Percentiles rank a stretch among this genome's conserved stretches.
phyloP scores from a whole-genome alignment of 768 basidiomycete species.

The Boletus edulis region DNA sequence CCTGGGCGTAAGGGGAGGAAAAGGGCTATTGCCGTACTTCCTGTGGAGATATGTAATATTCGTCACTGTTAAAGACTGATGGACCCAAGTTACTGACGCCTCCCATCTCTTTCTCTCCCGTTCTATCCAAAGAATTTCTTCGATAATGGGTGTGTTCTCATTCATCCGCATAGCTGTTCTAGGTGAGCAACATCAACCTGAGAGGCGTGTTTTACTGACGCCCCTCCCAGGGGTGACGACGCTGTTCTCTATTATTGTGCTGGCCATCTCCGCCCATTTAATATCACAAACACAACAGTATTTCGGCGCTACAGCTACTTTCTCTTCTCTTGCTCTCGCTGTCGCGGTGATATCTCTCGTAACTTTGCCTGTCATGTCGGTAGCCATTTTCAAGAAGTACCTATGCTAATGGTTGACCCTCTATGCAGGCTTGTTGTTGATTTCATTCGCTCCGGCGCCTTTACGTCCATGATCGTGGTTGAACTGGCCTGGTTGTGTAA shows the following conservation, averaged over 20 bases:
- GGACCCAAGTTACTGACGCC: not conserved
- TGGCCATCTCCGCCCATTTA: slow-evolving; percentile 30
- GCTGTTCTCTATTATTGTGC: slow-evolving; percentile 30
- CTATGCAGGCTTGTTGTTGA: slow-evolving; percentile 35
- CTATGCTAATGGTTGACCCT: not conserved
- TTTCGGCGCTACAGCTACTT: slow-evolving; percentile 14
- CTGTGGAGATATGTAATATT: not conserved
- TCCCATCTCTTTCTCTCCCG: not conserved
- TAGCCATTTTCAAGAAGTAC: not conserved
- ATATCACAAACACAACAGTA: slow-evolving; percentile 18
- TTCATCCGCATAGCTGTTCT: slow-evolving; percentile 19
- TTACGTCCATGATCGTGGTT: slow-evolving; percentile 38
- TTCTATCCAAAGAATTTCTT: not conserved
- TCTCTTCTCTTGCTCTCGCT: slow-evolving; percentile 29
- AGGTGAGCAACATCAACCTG: slow-evolving; percentile 13
- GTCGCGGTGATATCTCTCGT: slow-evolving; percentile 27
- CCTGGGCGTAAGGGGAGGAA: too few relatives aligned
- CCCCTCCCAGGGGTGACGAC: slow-evolving; percentile 9
- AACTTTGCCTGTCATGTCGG: slow-evolving; percentile 30
- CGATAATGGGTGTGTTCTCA: slow-evolving; percentile 14
- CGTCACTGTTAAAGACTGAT: not conserved
- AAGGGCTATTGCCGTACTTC: too few relatives aligned
- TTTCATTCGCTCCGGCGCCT: slow-evolving; percentile 32
- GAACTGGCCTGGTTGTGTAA: slow-evolving; percentile 39
- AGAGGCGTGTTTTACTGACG: not conserved